These are phyloP conservation scores for Citeromyces matritensis DNA, from an alignment of 805 yeast species.

Conservation along the genomic window DNA sequence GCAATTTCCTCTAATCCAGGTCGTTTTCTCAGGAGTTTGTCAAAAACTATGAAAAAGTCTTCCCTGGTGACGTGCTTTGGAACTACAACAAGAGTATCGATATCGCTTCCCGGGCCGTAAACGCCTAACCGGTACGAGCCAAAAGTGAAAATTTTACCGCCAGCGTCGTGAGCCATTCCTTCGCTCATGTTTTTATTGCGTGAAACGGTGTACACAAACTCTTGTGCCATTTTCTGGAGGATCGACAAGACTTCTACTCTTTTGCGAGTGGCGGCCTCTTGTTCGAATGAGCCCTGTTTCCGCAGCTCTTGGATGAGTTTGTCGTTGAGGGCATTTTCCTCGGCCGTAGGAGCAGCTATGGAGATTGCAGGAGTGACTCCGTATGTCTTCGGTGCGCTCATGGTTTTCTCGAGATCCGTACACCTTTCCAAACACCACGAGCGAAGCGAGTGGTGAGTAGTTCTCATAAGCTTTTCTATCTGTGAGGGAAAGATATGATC, in stretches of 20 bases:
- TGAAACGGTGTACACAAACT: slow-evolving; percentile 75
- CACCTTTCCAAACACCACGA: no score
- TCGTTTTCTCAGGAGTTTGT: slow-evolving; percentile 47
- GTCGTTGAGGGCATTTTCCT: slow-evolving; percentile 67
- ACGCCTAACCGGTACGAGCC: slow-evolving; percentile 94
- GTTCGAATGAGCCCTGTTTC: slow-evolving; percentile 76
- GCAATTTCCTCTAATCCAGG: slow-evolving; percentile 84
- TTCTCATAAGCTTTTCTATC: no score
- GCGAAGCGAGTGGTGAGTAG: no score
- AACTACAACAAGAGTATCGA: slow-evolving; percentile 90
- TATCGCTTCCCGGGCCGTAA: slow-evolving; percentile 96
- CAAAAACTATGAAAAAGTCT: slow-evolving; percentile 79
- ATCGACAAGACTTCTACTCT: slow-evolving; percentile 60
- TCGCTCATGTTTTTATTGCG: slow-evolving; percentile 83
- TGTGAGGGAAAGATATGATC: no score
- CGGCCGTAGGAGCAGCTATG: slow-evolving; percentile 67
- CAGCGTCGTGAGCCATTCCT: slow-evolving; percentile 95
- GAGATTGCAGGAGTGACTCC: slow-evolving; percentile 84
- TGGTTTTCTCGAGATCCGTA: no score
- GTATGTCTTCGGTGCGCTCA: slow-evolving; percentile 10
- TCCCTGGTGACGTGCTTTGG: slow-evolving; percentile 91
- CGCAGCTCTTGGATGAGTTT: slow-evolving; percentile 64
- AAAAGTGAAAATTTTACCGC: slow-evolving; percentile 93
- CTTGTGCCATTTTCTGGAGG: slow-evolving; percentile 61
- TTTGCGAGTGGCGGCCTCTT: slow-evolving; percentile 69